Percentiles rank a stretch among this genome's conserved stretches.
These are phyloP conservation scores for Bipolaris sorokiniana DNA, from an alignment of 2,329 filamentous ascomycete genomes.

Conservation along the genomic window DNA sequence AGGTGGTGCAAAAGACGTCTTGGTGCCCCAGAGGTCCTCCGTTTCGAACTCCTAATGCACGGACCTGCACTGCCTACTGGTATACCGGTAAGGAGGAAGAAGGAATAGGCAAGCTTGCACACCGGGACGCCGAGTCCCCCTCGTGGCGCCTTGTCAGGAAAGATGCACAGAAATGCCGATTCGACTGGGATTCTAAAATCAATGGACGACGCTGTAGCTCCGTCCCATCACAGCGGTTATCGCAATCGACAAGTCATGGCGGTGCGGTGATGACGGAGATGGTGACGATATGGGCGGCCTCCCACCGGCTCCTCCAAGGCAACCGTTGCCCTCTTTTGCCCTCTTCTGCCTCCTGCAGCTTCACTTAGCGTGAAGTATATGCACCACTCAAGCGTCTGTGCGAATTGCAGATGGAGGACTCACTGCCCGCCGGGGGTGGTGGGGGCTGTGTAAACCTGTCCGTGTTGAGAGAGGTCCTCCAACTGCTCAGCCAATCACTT, in stretches of 20 bases:
- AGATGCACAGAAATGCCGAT: not conserved
- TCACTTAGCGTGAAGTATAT: slow-evolving; percentile 4
- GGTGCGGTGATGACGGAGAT: slow-evolving; percentile 3
- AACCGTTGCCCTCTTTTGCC: slow-evolving; percentile 5
- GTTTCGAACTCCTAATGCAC: slow-evolving; percentile 24
- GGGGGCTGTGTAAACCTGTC: slow-evolving; percentile 14
- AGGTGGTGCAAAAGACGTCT: slow-evolving; percentile 13
- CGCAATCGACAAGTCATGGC: not conserved
- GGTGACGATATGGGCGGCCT: slow-evolving; percentile 15
- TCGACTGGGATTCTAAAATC: not conserved
- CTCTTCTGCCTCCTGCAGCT: slow-evolving; percentile 4
- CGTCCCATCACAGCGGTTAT: not conserved
- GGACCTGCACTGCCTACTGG: slow-evolving; percentile 24
- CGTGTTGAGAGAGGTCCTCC: slow-evolving; percentile 12
- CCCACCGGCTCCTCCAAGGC: slow-evolving; percentile 10
- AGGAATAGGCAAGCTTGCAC: not conserved
- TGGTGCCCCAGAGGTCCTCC: slow-evolving; percentile 26
- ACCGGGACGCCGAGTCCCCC: slow-evolving; percentile 1
- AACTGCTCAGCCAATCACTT: slow-evolving; percentile 9
- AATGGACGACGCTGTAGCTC: not conserved
- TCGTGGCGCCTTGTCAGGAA: not conserved
- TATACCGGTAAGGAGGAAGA: slow-evolving; percentile 28
- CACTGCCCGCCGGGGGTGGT: slow-evolving; percentile 1
- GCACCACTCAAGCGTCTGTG: slow-evolving; percentile 5
- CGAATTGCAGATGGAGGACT: slow-evolving; percentile 13